Base-by-base conservation (phyloP, 768 basidiomycete genomes). In the Lactifluus piperatus region DNA sequence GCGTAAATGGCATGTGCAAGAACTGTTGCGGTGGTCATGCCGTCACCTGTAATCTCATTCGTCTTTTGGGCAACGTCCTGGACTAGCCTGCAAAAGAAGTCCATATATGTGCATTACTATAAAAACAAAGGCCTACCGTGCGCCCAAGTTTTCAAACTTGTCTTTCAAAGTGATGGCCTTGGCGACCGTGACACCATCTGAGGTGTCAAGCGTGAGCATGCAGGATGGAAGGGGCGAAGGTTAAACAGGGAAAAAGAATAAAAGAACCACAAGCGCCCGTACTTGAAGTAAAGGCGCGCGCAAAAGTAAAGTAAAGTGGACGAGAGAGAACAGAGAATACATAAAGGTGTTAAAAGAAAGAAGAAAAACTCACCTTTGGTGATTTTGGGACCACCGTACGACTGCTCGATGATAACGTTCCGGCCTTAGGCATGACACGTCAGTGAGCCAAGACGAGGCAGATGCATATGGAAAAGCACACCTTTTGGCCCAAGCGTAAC, bases 71-170 rank as follows among this genome's bases (percentile, higher is more conserved):
- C 94, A 56, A 97, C 94, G 64, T 97, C 94, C 71, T 95, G 93
- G 47, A 97, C 81, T 51, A 97, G 87, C 66, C 94, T 93, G 62
- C 22, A 29, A 37, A 2, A 47, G 3, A 18, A 18, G 16, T 68
- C 64, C 34, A 20, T 26, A 24, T 24, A 48, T 39, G 48, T 62
- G 24, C 5, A 29, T 22, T 32, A 11, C 9, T 9, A 24, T 59
- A 0, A 41, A 16, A 49, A n/a, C 7, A 52, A 63, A 39, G 8
- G 71, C 85, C 66, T 74, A 94, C 92, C 93, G 88, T 69, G 94
- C 94, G 70, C 94, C 94, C 57, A 98, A 88, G 79, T 97, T 97
- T 80, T 97, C 92, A 70, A 98, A 97, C 75, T 94, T 97, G 83
- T 97, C 93, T 76, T 97, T 85, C 67, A 98, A 81, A 5, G 84